These are phyloP conservation scores for Liquidambar formosana DNA, from an alignment of 164 flowering plant genomes.

Conservation along the genomic window DNA sequence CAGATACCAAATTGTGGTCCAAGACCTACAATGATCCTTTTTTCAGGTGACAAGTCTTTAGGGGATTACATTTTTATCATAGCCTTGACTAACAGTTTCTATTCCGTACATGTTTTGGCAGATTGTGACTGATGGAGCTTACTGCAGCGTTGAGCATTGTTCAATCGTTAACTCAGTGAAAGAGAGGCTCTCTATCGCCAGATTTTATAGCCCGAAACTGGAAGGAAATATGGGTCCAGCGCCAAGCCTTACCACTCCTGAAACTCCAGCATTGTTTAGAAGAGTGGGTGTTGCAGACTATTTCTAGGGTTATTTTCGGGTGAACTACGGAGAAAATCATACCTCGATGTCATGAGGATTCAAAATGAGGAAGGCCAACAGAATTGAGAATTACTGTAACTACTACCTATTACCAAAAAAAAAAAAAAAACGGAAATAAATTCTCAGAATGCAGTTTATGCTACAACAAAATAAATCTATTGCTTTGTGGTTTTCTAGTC, in stretches of 20 bases:
- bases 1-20: too few relatives aligned
- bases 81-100: too few relatives aligned
- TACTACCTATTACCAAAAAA: too few relatives aligned
- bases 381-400: neutral
- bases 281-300: conserved; percentile 18
- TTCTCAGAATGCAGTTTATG: too few relatives aligned
- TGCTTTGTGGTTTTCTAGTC: too few relatives aligned
- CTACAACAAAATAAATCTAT: too few relatives aligned
- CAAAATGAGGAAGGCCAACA: neutral
- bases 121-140: conserved; percentile 33
- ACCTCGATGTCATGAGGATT: conserved; percentile 25
- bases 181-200: conserved; percentile 37
- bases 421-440: neutral
- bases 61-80: too few relatives aligned
- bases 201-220: conserved; percentile 21
- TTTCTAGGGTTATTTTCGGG: conserved; percentile 16
- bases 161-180: conserved; percentile 26
- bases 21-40: too few relatives aligned
- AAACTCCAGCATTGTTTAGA: conserved; percentile 27
- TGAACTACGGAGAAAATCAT: conserved; percentile 25
- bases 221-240: conserved; percentile 30
- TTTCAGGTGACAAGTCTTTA: too few relatives aligned
- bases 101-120: conserved; percentile 2
- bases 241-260: conserved; percentile 18
- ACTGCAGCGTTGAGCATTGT: conserved; percentile 37